A percentile compares a stretch with the other conserved stretches of the same genome.
Evolutionary conservation across 768 basidiomycete genomes (phyloP).

Genomic region (Suillus tomentosus): DNA sequence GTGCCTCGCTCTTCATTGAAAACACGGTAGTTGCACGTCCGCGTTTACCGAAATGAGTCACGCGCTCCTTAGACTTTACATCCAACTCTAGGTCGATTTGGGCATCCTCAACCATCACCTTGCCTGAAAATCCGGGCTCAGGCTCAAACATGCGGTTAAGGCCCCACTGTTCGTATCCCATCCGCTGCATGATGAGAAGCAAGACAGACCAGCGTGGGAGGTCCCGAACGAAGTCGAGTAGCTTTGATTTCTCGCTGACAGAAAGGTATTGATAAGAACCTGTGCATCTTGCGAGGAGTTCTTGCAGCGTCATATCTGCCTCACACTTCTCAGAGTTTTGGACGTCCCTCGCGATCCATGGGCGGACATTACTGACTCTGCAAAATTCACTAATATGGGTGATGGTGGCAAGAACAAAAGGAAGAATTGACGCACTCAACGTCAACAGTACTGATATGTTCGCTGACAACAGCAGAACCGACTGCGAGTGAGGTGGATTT

Average conservation of each 20-base stretch:
- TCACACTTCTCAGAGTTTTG: not conserved
- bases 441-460: too few species aligned
- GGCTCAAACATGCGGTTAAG: constrained; percentile 6
- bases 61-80: not conserved
- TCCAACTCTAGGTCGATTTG: constrained; percentile 1
- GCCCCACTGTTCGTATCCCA: constrained; percentile 17
- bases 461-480: too few species aligned
- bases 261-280: not conserved
- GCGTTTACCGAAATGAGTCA: constrained; percentile 11
- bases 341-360: constrained; percentile 1
- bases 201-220: constrained; percentile 9
- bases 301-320: not conserved
- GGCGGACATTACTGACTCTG: not conserved
- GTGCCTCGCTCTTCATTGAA: not conserved
- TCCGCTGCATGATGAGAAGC: constrained; percentile 16
- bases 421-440: too few species aligned
- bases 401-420: too few species aligned
- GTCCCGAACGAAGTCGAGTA: not conserved
- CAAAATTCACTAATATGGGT: not conserved
- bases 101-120: not conserved
- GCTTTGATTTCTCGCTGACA: not conserved
- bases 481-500: too few species aligned
- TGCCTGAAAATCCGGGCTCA: not conserved
- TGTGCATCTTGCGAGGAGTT: not conserved
- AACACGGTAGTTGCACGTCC: constrained; percentile 16